Conservation (phyloP, 2,329 filamentous ascomycete species). For the Alternaria infectoria region DNA sequence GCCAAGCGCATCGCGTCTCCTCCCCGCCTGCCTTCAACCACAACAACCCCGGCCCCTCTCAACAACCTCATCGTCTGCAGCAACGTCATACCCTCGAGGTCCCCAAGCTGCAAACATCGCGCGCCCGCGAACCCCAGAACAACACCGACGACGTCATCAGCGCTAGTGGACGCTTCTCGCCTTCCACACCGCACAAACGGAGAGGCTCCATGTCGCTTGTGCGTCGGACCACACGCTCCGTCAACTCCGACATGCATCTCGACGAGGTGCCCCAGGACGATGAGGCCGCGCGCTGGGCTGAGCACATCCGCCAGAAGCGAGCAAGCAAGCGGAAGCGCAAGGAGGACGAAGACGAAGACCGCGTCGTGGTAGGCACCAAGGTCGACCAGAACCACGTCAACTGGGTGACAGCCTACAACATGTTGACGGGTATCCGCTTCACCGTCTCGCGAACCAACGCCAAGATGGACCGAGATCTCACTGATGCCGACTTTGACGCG, state of each 20-base stretch:
- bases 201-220: conserved; percentile 84
- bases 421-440: conserved; percentile 98
- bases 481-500: conserved; percentile 88
- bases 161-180: conserved; percentile 83
- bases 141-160: conserved; percentile 66
- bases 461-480: conserved; percentile 90
- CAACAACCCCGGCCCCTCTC: conserved; percentile 56
- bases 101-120: conserved; percentile 68
- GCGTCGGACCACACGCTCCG: conserved; percentile 80
- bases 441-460: conserved; percentile 96
- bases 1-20: conserved; percentile 61
- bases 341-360: conserved; percentile 89
- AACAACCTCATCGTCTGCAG: conserved; percentile 66
- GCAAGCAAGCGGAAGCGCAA: conserved; percentile 83
- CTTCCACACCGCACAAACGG: conserved; percentile 66
- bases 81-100: conserved; percentile 91
- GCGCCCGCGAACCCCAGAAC: conserved; percentile 69
- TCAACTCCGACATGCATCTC: conserved; percentile 81
- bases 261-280: conserved; percentile 89
- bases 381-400: conserved; percentile 97
- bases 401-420: conserved; percentile 98
- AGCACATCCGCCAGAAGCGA: conserved; percentile 88
- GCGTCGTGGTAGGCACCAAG: conserved; percentile 92
- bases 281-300: conserved; percentile 89
- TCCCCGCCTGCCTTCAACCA: conserved; percentile 65